Percentiles rank a stretch among this genome's conserved stretches.
Conservation (phyloP, 2,329 filamentous ascomycete species). For the Drechslera avenae region DNA sequence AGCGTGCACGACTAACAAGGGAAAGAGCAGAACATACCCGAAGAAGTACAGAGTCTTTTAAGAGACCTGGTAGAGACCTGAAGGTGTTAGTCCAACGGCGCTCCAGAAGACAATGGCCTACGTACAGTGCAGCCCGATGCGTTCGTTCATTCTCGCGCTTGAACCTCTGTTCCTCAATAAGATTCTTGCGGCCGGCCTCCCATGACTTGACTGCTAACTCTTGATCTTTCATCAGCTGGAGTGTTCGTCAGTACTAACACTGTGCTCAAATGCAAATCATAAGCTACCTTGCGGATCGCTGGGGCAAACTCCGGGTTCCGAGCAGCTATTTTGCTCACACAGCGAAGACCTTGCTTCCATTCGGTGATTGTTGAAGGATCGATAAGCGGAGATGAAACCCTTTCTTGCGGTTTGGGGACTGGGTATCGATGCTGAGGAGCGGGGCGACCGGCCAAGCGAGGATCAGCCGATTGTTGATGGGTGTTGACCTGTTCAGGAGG, state of each 20-base stretch:
- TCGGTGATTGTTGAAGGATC: constrained; percentile 56
- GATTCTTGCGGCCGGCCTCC: constrained; percentile 58
- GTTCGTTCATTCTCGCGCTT: constrained; percentile 60
- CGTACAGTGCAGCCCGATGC: constrained; percentile 61
- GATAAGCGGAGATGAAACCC: constrained; percentile 37
- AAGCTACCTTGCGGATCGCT: constrained; percentile 48
- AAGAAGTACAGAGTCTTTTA: constrained; percentile 28
- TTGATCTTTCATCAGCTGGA: constrained; percentile 65
- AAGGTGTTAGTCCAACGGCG: constrained; percentile 6
- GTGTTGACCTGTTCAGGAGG: constrained; percentile 1
- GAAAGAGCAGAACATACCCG: constrained; percentile 18
- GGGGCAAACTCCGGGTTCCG: constrained; percentile 51
- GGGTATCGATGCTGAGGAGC: constrained; percentile 21
- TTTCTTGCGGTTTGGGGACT: constrained; percentile 21
- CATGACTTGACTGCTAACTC: constrained; percentile 67
- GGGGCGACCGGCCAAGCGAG: constrained; percentile 26
- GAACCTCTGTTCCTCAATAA: constrained; percentile 58
- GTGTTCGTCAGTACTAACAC: constrained; percentile 9
- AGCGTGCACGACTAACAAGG: not conserved
- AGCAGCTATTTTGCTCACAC: constrained; percentile 53
- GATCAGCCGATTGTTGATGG: constrained; percentile 25
- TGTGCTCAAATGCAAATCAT: not conserved
- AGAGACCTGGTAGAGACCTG: constrained; percentile 37
- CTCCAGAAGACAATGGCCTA: constrained; percentile 2
- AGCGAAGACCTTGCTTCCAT: constrained; percentile 55